Evolutionary conservation across 208 protist species (phyloP), one percentile per base, ranked within the genome.

Genomic region (Trypanosoma scelopori): DNA sequence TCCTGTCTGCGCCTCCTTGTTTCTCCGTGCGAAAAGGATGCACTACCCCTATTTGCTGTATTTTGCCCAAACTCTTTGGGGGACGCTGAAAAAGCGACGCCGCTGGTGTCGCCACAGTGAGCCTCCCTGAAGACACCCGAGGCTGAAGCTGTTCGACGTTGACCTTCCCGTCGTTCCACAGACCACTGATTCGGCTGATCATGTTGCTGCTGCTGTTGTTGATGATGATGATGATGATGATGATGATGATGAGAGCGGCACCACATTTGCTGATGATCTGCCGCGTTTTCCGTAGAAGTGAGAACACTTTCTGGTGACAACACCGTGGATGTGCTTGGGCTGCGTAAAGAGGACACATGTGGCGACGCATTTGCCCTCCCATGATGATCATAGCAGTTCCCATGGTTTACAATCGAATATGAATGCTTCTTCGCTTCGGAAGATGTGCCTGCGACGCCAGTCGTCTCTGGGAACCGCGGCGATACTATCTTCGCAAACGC

Each of bases 301-400:
- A 25, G 35, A 13, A 35, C 37, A 55, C 65, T 70, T 32, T 70
- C 65, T 42, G 65, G 55, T 18, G 65, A 70, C 6, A 70, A 16
- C 22, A 63, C 55, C 18, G 55, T 56, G 47, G 65, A 70, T 15
- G 52, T 70, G 43, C 55, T 63, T 39, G 55, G 51, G 28, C 30
- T 63, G 9, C 25, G 47, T 35, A 37, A 47, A 27, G 46, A 61
- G 11, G 16, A 30, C 47, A 39, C 27, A 20, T 16, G 63, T 43
- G 4, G 22, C 22, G 25, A 52, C 11, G 3, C 25, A 53, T 49
- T 30, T 37, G 4, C 16, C 35, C 30, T 18, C n/a, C 37, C 30
- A 53, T 45, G 42, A 42, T 63, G 43, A 43, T 37, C 16, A 50
- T 61, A 15, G n/a, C 50, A 5, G 25, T 62, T 0, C 25, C 9